Evolutionary conservation across 805 yeast species (phyloP).

Genomic region (Myxozyma kluyveri): DNA sequence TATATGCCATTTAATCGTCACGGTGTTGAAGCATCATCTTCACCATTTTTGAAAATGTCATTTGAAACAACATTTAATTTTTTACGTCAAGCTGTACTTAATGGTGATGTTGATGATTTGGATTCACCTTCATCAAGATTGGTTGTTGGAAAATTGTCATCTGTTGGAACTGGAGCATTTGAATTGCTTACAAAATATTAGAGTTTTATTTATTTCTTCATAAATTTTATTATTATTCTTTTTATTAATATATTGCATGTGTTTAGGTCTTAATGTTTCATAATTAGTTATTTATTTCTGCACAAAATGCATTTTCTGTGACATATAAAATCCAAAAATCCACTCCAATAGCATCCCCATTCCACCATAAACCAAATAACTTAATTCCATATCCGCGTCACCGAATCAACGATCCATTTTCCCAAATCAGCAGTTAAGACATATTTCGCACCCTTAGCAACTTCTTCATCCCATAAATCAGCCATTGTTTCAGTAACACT

Average conservation of each 20-base stretch:
- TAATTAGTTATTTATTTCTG: no score
- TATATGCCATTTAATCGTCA: slow-evolving; percentile 96
- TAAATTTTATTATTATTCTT: neutral
- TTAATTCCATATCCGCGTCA: slow-evolving; percentile 1
- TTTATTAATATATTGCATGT: neutral
- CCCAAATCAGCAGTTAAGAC: slow-evolving; percentile 33
- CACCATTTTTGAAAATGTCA: slow-evolving; percentile 97
- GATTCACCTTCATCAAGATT: slow-evolving; percentile 91
- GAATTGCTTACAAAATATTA: slow-evolving; percentile 54
- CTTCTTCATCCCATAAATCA: slow-evolving; percentile 78
- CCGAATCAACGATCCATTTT: slow-evolving; percentile 3
- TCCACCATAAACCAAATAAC: no score
- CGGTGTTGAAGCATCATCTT: slow-evolving; percentile 93
- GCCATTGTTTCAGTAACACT: slow-evolving; percentile 58
- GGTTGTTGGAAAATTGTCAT: slow-evolving; percentile 84
- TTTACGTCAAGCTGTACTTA: slow-evolving; percentile 91
- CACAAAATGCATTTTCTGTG: neutral
- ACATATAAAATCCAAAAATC: neutral
- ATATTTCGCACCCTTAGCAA: slow-evolving; percentile 62
- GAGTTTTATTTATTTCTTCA: no score
- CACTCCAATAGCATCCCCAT: neutral
- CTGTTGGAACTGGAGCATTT: slow-evolving; percentile 95
- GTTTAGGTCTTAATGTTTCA: neutral
- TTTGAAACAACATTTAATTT: slow-evolving; percentile 98
- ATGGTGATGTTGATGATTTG: slow-evolving; percentile 82